Evolutionary conservation across 108 stramenopile species (phyloP), one percentile per base, ranked within the genome.

Genomic region (Conticribra guillardii): DNA sequence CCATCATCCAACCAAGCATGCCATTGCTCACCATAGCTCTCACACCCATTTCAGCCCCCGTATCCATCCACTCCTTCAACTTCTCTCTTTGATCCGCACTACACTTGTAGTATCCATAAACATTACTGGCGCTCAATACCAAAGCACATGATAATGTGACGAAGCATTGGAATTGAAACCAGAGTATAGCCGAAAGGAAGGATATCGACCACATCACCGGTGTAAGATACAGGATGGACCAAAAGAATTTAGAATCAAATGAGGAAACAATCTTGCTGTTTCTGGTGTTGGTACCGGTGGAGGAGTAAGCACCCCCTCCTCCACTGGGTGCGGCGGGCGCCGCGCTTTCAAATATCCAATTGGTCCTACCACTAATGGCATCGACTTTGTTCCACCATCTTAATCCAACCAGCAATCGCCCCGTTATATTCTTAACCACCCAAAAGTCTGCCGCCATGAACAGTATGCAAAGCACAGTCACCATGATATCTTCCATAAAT

Each of bases 311-410:
- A 3, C 86, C 86, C 44, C 84, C 81, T 73, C 98, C 98, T n/a
- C n/a, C n/a, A n/a, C 22, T 69, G 24, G 37, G 62, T 33, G 27
- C 79, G 44, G 18, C 41, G n/a, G 71, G 69, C 4, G 66, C 63
- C 7, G 87, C 86, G 44, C 84, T 82, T 73, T 99, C 98, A 74
- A 96, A 98, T 34, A 98, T 90, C 97, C 98, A 99, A 27, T 83
- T 96, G 4, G 89, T 86, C 19, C 80, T 71, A 2, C 74, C 74
- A 26, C 48, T 61, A 9, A 85, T 86, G 18, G 84, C 81, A 34
- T 96, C 90, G 45, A 98, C 96, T 65, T 96, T 85, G 57, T 93
- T 96, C 98, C 98, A 99, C 98, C 98, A 99, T 24, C 98, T 86
- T 28, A 99, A 76, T 49, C 97, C 97, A 17, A 98, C 98, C 50